Percentiles rank a stretch among this genome's conserved stretches.
Conservation (phyloP, 495 filamentous ascomycete genomes). For the Podospora bellae-mahoneyi region DNA sequence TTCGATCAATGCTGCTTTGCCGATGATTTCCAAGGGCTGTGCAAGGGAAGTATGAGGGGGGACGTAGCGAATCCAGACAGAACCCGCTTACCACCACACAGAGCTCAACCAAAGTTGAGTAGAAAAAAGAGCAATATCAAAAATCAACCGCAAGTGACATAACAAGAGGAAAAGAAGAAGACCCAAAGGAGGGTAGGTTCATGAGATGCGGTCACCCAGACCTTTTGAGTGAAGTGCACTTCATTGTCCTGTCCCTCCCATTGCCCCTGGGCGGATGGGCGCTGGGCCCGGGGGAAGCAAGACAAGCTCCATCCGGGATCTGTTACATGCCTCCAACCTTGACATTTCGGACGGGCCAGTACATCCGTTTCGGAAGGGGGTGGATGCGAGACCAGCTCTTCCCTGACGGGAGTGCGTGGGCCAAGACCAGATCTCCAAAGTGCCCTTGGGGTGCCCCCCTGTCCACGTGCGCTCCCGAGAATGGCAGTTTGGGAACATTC, state of each 20-base stretch:
- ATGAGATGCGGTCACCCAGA: conserved; percentile 10
- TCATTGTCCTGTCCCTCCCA: background rate
- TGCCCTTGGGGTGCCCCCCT: background rate
- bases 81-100: conserved; percentile 21
- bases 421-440: conserved; percentile 12
- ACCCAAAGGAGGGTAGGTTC: conserved; percentile 14
- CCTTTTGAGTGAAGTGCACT: conserved; percentile 2
- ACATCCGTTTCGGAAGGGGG: conserved; percentile 26
- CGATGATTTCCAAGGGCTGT: conserved; percentile 22
- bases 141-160: background rate
- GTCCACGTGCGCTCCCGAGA: background rate
- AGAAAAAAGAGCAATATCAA: conserved; percentile 1
- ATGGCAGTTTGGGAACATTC: background rate
- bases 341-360: conserved; percentile 16
- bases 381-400: conserved; percentile 21
- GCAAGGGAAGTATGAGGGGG: conserved; percentile 8
- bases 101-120: conserved; percentile 1
- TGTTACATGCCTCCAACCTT: conserved; percentile 27
- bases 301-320: conserved; percentile 26
- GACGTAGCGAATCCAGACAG: conserved; percentile 14
- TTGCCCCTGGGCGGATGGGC: conserved; percentile 9
- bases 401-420: conserved; percentile 11
- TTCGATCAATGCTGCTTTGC: conserved; percentile 21
- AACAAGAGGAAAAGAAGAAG: conserved; percentile 7
- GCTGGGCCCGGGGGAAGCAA: conserved; percentile 13